These are phyloP conservation scores for Pholiota microspora DNA, from an alignment of 768 basidiomycete genomes.

Conservation along the genomic window DNA sequence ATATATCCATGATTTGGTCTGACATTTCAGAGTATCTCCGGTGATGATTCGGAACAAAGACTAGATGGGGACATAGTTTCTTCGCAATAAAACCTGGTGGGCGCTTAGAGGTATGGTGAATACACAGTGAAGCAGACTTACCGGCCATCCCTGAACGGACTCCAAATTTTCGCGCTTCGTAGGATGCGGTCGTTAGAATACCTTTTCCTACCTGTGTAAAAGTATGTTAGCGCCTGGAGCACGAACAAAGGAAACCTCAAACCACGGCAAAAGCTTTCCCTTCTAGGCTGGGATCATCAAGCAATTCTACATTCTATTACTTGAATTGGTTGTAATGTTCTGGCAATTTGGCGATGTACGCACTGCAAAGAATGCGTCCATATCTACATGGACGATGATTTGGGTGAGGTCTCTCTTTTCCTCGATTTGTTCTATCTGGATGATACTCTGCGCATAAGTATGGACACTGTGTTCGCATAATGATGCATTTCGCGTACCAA, in stretches of 20 bases:
- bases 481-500: no score
- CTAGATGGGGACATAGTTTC: slow-evolving; percentile 89
- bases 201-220: slow-evolving; percentile 71
- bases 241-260: slow-evolving; percentile 15
- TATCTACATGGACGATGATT: slow-evolving; percentile 90
- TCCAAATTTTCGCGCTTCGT: slow-evolving; percentile 88
- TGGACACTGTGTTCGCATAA: no score
- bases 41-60: slow-evolving; percentile 60
- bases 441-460: slow-evolving; percentile 41
- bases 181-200: slow-evolving; percentile 86
- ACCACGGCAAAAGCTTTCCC: slow-evolving; percentile 75
- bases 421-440: slow-evolving; percentile 53
- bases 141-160: slow-evolving; percentile 96
- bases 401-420: slow-evolving; percentile 75
- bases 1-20: slow-evolving; percentile 65
- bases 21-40: slow-evolving; percentile 71
- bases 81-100: slow-evolving; percentile 81
- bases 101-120: no score
- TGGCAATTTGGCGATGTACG: slow-evolving; percentile 11
- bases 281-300: slow-evolving; percentile 58
- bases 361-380: slow-evolving; percentile 89
- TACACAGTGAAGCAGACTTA: no score
- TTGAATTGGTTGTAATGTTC: background rate
- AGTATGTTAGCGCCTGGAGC: background rate
- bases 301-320: slow-evolving; percentile 62